Evolutionary conservation across 2,329 filamentous ascomycete genomes (phyloP).

Genomic region (Penicillium polonicum): DNA sequence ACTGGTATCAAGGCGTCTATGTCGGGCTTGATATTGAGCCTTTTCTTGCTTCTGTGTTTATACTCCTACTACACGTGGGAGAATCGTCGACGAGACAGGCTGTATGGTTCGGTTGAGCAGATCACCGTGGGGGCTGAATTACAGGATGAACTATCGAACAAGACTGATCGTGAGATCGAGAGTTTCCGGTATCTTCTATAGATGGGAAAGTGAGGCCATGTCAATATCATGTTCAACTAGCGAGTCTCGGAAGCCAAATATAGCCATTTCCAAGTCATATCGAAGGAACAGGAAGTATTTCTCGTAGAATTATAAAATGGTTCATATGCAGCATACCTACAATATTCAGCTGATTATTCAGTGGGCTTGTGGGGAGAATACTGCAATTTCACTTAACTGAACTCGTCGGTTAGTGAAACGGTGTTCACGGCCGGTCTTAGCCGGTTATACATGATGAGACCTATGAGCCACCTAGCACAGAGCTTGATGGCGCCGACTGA

Average conservation of each 20-base stretch:
- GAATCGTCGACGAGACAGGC: constrained; percentile 12
- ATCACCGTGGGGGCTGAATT: constrained; percentile 14
- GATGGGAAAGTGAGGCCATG: not conserved
- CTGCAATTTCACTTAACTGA: not conserved
- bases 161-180: constrained; percentile 19
- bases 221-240: not conserved
- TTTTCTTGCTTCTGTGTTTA: too few relatives aligned
- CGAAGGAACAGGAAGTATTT: too few relatives aligned
- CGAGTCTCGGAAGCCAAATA: not conserved
- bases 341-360: not conserved
- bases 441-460: constrained; percentile 3
- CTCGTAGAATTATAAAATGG: not conserved
- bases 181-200: constrained; percentile 19
- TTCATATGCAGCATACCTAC: not conserved
- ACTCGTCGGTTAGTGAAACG: not conserved
- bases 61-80: constrained; percentile 11
- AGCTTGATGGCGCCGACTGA: not conserved
- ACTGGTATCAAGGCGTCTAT: too few relatives aligned
- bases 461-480: constrained; percentile 2
- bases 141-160: constrained; percentile 20
- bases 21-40: too few relatives aligned
- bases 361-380: not conserved
- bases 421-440: too few relatives aligned
- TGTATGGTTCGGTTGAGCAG: constrained; percentile 13
- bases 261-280: not conserved